A percentile compares a stretch with the other conserved stretches of the same genome.
phyloP scores from a whole-genome alignment of 169 alveolate species.

The Plasmodium chabaudi region DNA sequence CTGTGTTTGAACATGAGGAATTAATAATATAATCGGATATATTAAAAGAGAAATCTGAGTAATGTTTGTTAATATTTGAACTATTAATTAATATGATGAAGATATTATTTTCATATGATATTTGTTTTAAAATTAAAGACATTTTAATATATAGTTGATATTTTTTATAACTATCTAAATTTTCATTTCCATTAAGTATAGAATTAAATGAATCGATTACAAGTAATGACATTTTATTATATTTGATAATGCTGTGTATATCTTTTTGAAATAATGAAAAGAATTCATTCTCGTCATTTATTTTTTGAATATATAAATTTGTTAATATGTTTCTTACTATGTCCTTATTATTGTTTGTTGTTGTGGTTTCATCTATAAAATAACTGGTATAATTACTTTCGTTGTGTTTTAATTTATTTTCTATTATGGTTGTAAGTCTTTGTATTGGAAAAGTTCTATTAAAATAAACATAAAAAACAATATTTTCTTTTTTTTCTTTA shows the following conservation, averaged over 20 bases:
- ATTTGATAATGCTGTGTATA: constrained; percentile 21
- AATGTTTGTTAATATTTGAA: constrained; percentile 9
- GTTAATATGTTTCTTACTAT: background rate
- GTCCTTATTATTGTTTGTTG: background rate
- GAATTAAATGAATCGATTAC: constrained; percentile 51
- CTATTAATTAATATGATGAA: constrained; percentile 47
- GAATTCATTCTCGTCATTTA: constrained; percentile 51
- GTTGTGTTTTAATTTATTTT: constrained; percentile 4
- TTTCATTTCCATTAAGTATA: constrained; percentile 29
- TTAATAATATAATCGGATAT: constrained; percentile 16
- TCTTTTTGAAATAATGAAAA: constrained; percentile 41
- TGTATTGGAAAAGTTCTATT: constrained; percentile 52
- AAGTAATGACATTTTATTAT: constrained; percentile 42
- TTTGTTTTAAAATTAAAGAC: constrained; percentile 33
- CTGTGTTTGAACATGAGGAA: constrained; percentile 36
- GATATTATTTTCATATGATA: constrained; percentile 39
- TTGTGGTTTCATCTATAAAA: too few relatives aligned
- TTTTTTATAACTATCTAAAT: constrained; percentile 23
- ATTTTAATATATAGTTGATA: constrained; percentile 10
- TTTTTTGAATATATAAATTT: constrained; percentile 62
- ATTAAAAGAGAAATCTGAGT: constrained; percentile 8
- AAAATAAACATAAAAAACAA: constrained; percentile 50
- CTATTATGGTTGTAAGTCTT: constrained; percentile 22
- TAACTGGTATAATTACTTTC: too few relatives aligned
- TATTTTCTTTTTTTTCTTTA: constrained; percentile 19